Conservation (phyloP, 371 early-diverging fungal genomes). For the Mortierella sp. region DNA sequence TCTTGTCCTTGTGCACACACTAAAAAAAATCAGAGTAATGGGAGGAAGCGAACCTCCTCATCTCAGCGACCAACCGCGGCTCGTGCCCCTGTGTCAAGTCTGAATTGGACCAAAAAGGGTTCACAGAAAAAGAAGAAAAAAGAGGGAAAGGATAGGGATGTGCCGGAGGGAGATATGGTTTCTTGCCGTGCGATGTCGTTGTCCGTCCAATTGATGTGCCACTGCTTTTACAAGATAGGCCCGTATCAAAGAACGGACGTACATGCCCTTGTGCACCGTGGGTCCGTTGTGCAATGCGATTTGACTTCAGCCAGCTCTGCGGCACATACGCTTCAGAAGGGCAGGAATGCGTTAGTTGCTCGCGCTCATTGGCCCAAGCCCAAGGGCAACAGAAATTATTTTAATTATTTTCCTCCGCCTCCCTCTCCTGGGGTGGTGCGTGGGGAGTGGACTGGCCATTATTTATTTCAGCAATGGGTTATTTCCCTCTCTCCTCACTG, state of each 20-base stretch:
- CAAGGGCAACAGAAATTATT: neutral
- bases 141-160: neutral
- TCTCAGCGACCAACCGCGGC: neutral
- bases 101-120: neutral
- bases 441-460: constrained; percentile 6
- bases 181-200: neutral
- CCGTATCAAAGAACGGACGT: no score
- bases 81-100: constrained; percentile 1
- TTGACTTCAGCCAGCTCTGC: neutral
- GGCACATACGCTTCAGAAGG: neutral
- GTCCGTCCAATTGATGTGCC: neutral
- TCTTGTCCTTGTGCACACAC: neutral
- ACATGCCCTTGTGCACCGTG: neutral
- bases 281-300: neutral
- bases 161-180: neutral
- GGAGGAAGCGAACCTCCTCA: no score
- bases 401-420: neutral
- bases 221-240: neutral
- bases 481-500: neutral
- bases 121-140: neutral
- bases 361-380: constrained; percentile 10
- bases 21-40: neutral
- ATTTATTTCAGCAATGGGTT: neutral
- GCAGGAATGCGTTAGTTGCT: neutral
- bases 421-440: neutral